phyloP scores from a whole-genome alignment of 2,329 filamentous ascomycete genomes.

The Aspergillus candidus region DNA sequence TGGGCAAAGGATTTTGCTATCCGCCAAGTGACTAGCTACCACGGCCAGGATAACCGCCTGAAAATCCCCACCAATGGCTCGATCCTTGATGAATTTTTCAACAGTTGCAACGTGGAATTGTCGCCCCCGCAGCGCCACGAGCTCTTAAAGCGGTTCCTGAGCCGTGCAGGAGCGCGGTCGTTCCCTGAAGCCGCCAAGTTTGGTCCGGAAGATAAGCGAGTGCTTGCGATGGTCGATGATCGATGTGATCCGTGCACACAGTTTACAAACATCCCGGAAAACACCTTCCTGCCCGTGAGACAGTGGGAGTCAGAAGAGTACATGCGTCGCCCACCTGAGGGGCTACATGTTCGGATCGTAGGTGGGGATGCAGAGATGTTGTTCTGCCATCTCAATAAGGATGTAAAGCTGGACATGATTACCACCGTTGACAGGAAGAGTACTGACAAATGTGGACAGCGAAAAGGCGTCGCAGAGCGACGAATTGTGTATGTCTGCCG shows the following conservation, averaged over 20 bases:
- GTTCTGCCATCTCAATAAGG: neutral
- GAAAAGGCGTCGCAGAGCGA: conserved; percentile 3
- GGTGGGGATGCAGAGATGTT: conserved; percentile 3
- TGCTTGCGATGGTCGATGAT: conserved; percentile 8
- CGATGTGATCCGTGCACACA: conserved; percentile 4
- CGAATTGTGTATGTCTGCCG: neutral
- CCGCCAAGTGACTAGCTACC: conserved; percentile 1
- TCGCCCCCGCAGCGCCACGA: conserved; percentile 5
- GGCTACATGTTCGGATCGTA: conserved; percentile 1
- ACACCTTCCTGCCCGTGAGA: conserved; percentile 2
- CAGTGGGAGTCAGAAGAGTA: conserved; percentile 8
- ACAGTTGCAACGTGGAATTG: neutral
- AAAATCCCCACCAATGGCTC: neutral
- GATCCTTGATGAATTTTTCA: conserved; percentile 6
- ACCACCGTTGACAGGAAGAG: neutral
- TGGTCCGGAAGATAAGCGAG: neutral
- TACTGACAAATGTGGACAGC: neutral
- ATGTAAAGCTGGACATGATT: neutral
- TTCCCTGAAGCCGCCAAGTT: neutral
- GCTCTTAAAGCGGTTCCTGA: conserved; percentile 1
- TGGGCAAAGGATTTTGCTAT: conserved; percentile 4
- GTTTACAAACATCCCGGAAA: neutral
- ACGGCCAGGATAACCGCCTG: conserved; percentile 4
- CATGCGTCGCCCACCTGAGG: conserved; percentile 3
- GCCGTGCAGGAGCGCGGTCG: neutral